These are phyloP conservation scores for Tubosaeta sp. DNA, from an alignment of 768 basidiomycete genomes.

Conservation along the genomic window DNA sequence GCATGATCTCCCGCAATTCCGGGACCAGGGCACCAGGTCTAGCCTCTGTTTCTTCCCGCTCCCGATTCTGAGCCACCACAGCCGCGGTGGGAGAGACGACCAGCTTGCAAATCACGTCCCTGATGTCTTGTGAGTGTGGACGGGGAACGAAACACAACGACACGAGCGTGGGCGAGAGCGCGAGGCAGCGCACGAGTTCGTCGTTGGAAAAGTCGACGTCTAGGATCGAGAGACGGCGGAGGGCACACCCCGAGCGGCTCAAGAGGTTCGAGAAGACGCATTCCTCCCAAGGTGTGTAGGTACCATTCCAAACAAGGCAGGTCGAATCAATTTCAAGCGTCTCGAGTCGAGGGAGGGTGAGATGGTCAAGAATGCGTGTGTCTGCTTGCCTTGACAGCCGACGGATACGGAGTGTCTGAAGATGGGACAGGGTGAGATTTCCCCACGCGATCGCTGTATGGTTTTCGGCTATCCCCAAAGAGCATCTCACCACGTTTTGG, in stretches of 20 bases:
- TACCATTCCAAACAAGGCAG: background rate
- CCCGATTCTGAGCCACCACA: background rate
- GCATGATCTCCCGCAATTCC: conserved; percentile 9
- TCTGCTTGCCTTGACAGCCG: background rate
- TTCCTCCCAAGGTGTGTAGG: background rate
- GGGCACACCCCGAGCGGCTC: conserved; percentile 12
- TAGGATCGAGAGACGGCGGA: conserved; percentile 10
- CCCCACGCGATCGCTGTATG: too few species aligned
- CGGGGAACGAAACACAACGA: conserved; percentile 11
- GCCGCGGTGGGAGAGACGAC: background rate
- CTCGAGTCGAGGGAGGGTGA: conserved; percentile 14
- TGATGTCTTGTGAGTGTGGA: conserved; percentile 9
- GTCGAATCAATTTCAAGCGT: conserved; percentile 16
- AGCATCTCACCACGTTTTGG: conserved; percentile 15
- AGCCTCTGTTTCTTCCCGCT: too few species aligned
- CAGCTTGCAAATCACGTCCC: conserved; percentile 6
- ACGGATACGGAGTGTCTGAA: conserved; percentile 16
- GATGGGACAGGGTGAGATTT: conserved; percentile 2
- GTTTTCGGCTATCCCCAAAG: conserved; percentile 11
- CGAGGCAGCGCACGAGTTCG: conserved; percentile 18
- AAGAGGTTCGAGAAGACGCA: conserved; percentile 13
- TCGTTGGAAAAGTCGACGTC: conserved; percentile 11
- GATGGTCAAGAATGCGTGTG: conserved; percentile 1
- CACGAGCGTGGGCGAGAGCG: conserved; percentile 6
- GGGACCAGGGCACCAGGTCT: background rate